A percentile compares a stretch with the other conserved stretches of the same genome.
Conservation (phyloP, 2,329 filamentous ascomycete genomes). For the Whalleya microplaca region DNA sequence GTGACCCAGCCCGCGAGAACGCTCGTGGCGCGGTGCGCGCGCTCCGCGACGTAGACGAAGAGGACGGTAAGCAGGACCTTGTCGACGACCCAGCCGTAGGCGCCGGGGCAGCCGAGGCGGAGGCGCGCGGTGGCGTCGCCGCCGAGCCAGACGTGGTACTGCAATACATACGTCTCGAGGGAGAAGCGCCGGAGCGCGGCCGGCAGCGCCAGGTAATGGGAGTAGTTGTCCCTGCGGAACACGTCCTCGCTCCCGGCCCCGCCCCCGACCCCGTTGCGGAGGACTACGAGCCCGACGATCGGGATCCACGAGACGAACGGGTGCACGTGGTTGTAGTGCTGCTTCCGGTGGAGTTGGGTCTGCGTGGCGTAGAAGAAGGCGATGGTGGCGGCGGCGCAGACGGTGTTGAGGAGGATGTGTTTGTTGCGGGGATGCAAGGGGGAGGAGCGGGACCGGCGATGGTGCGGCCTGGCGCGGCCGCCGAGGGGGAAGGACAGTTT, state of each 20-base stretch:
- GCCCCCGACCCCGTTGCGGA: slow-evolving; percentile 48
- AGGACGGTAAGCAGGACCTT: slow-evolving; percentile 30
- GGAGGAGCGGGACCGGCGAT: not conserved
- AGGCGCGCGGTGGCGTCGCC: slow-evolving; percentile 60
- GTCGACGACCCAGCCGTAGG: slow-evolving; percentile 27
- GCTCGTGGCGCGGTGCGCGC: slow-evolving; percentile 29
- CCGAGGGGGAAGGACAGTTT: slow-evolving; percentile 14
- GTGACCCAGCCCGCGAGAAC: slow-evolving; percentile 25
- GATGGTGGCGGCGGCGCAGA: slow-evolving; percentile 34
- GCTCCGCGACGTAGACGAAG: slow-evolving; percentile 31
- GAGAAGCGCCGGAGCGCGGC: slow-evolving; percentile 60
- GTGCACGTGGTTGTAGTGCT: slow-evolving; percentile 53
- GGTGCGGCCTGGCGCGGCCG: slow-evolving; percentile 10
- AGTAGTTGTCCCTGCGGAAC: too few species aligned
- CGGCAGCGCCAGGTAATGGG: slow-evolving; percentile 47
- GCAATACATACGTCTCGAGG: slow-evolving; percentile 62
- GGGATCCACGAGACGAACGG: slow-evolving; percentile 59
- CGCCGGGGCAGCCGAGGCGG: slow-evolving; percentile 24
- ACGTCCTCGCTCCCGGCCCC: too few species aligned
- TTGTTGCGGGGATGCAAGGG: not conserved
- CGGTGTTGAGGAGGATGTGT: slow-evolving; percentile 7
- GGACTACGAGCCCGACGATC: slow-evolving; percentile 53
- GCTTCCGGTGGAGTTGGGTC: slow-evolving; percentile 32
- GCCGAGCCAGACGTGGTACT: slow-evolving; percentile 65
- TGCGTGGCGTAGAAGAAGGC: slow-evolving; percentile 40